Base-by-base conservation (phyloP, 202 grass and related monocot genomes). In the Saccharum hybrid region DNA sequence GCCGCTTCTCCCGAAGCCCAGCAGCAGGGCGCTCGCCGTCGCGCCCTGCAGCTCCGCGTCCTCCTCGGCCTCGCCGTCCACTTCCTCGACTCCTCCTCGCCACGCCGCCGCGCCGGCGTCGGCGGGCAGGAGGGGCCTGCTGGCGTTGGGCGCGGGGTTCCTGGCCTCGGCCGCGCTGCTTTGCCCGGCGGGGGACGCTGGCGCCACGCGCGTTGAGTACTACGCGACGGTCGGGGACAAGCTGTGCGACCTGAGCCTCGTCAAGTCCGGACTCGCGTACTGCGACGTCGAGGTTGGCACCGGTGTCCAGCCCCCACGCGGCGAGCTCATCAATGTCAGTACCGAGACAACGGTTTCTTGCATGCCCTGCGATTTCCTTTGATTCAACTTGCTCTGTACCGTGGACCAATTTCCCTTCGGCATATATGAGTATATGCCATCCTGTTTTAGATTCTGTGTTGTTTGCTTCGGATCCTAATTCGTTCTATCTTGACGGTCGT, bases 241-340 rank as follows among this genome's bases (percentile, higher is more conserved):
- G 54, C 81, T 96, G 23, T 98, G 96, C 62, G 93, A 96, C 66
- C 54, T 96, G 70, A 93, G 37, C 65, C 82, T 86, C 45, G 93
- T 68, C 30, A 98, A 90, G 88, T 96, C 96, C 1, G 89, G 96
- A 0, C 96, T 98, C 40, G 93, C 91, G 0, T 98, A 81, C 87
- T 96, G 93, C 62, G 96, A 98, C 72, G 75, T 98, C 46, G 85
- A 63, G 8, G 72, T 96, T 8, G 96, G 96, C 71, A 90, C 87
- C 42, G 93, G 96, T 0, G 80, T 57, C 57, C 79, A 76, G 84
- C 89, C 93, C 4, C 89, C 93, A 8, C 83, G 91, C 43, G 89
- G 89, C 72, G 93, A 98, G 81, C 96, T 98, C 74, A 96, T 98
- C 70, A 98, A 98, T 89, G 93, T 94, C 74, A 82, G 87, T 83